Evolutionary conservation across 2,329 filamentous ascomycete species (phyloP), one percentile per base, ranked within the genome.

Genomic region (Hypoxylon sp.): DNA sequence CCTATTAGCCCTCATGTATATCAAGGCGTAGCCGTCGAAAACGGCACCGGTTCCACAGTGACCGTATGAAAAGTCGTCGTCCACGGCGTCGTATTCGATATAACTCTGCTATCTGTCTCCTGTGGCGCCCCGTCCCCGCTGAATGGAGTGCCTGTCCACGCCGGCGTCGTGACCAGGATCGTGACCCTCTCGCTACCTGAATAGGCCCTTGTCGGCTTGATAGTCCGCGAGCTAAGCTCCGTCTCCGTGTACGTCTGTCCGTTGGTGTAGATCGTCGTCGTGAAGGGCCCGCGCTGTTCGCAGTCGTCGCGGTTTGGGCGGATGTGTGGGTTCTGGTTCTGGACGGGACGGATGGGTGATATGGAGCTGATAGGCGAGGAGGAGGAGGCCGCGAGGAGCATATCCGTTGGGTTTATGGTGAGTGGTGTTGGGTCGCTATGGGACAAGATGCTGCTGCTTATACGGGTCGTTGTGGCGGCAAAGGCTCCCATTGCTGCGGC

Each of bases 211-310:
- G 4, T 5, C 5, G 30, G 13, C 34, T n/a, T 5, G 13, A 14
- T 14, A n/a, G 34, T 17, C 14, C 14, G 34, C 14, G 13, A 6
- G 60, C 51, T 50, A 23, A 19, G 17, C 45, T 50, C 45, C 14
- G 60, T 63, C 13, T 52, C 25, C 3, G 52, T 52, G 52, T 46
- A 46, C 43, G 60, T 9, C 25, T 46, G 45, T 0, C 52, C 60
- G 52, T 46, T n/a, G 17, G 21, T 49, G n/a, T 17, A 46, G n/a
- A 52, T 2, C 7, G 52, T 63, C 36, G 46, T 45, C 17, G 52
- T 63, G 2, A n/a, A 5, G 2, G 25, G 5, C 9, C 19, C 38
- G 32, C 41, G 38, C 6, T 13, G 17, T 10, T 30, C 28, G 28
- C 9, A 7, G 28, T 36, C 6, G 38, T 9, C 7, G 38, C 38